Evolutionary conservation across 352 stramenopile genomes (phyloP).

Genomic region (Pythium sp.): DNA sequence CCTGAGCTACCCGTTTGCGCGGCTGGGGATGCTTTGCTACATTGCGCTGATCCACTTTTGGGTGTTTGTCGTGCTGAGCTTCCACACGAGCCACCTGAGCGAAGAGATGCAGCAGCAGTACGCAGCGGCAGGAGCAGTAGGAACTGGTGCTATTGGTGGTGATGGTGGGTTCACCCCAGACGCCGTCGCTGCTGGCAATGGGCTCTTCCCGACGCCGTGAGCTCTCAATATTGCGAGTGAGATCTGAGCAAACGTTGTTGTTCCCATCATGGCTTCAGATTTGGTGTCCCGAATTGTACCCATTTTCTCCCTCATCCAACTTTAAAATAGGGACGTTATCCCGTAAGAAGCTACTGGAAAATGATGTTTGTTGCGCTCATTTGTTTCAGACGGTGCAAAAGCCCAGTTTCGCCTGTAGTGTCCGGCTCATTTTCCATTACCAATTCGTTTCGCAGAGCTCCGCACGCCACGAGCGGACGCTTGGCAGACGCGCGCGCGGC

Average conservation of each 20-base stretch:
- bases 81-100: slow-evolving; percentile 84
- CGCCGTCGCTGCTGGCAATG: neutral
- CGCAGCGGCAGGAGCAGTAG: slow-evolving; percentile 20
- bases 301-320: slow-evolving; percentile 2
- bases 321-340: neutral
- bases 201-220: slow-evolving; percentile 15
- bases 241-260: neutral
- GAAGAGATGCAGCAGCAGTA: slow-evolving; percentile 61
- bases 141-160: slow-evolving; percentile 18
- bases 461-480: neutral
- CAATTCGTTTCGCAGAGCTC: neutral
- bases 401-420: neutral
- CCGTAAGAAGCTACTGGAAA: neutral
- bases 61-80: slow-evolving; percentile 84
- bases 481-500: slow-evolving; percentile 1
- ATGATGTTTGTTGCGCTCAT: neutral
- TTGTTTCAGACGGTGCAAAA: neutral
- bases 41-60: slow-evolving; percentile 80
- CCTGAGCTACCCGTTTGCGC: slow-evolving; percentile 67
- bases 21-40: slow-evolving; percentile 74
- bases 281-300: slow-evolving; percentile 10
- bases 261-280: neutral
- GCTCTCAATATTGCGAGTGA: neutral
- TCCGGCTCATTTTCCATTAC: neutral
- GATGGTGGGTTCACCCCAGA: neutral